These are phyloP conservation scores for Letharia lupina DNA, from an alignment of 495 filamentous ascomycete species.

Conservation along the genomic window DNA sequence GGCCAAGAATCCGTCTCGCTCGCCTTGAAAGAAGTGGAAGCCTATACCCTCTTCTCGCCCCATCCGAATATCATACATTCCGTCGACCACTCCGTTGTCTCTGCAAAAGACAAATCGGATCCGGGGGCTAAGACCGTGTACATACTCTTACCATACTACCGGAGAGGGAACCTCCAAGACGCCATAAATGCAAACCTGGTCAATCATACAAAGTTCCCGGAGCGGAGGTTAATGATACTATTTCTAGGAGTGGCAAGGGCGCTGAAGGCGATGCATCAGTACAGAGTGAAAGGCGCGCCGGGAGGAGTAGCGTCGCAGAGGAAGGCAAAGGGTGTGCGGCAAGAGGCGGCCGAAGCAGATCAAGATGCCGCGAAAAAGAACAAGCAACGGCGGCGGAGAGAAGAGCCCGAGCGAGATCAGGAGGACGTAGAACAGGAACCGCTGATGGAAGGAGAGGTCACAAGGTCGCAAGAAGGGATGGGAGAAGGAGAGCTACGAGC, in stretches of 20 bases:
- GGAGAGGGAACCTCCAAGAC: constrained; percentile 90
- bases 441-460: constrained; percentile 78
- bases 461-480: constrained; percentile 59
- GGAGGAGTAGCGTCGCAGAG: constrained; percentile 45
- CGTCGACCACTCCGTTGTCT: constrained; percentile 70
- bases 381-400: constrained; percentile 39
- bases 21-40: constrained; percentile 93
- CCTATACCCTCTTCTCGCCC: constrained; percentile 79
- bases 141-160: constrained; percentile 90
- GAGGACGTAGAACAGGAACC: constrained; percentile 68
- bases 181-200: constrained; percentile 97
- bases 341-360: constrained; percentile 53
- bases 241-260: constrained; percentile 89
- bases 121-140: constrained; percentile 84
- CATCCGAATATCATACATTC: constrained; percentile 83
- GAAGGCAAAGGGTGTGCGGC: constrained; percentile 50
- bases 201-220: constrained; percentile 90
- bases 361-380: constrained; percentile 46
- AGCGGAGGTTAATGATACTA: constrained; percentile 76
- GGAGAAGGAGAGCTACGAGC: constrained; percentile 63
- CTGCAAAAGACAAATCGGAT: constrained; percentile 49
- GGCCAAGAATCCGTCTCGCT: constrained; percentile 90
- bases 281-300: constrained; percentile 51
- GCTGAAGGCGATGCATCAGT: constrained; percentile 83
- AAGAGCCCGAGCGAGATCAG: constrained; percentile 45